These are phyloP conservation scores for Globisporangium ultimum DNA, from an alignment of 352 stramenopile genomes.

Conservation along the genomic window DNA sequence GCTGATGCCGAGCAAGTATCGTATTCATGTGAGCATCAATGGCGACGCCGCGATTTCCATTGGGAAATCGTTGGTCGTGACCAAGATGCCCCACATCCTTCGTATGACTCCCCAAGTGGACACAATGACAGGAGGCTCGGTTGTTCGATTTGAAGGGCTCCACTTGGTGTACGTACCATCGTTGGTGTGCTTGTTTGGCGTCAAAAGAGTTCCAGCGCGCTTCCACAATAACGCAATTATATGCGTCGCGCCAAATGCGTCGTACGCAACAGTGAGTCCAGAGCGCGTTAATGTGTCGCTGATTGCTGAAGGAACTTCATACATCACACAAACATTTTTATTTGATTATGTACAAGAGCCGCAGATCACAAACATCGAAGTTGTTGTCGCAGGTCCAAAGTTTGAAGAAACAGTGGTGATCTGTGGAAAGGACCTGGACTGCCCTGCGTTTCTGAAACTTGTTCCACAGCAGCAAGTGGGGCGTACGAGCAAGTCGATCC, in stretches of 20 bases:
- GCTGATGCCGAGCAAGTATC: conserved; percentile 17
- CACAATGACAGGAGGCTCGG: conserved; percentile 24
- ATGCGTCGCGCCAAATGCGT: conserved; percentile 22
- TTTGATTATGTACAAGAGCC: conserved; percentile 28
- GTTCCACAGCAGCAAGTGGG: neutral
- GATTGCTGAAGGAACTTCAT: conserved; percentile 10
- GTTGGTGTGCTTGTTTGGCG: conserved; percentile 36
- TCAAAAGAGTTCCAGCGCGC: conserved; percentile 12
- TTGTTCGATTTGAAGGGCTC: conserved; percentile 26
- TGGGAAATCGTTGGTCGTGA: conserved; percentile 19
- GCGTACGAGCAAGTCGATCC: neutral
- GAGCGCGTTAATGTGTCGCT: conserved; percentile 29
- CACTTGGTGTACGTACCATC: conserved; percentile 27
- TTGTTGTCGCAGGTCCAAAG: conserved; percentile 6
- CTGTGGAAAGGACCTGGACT: conserved; percentile 4
- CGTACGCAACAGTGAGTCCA: neutral
- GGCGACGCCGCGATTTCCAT: conserved; percentile 15
- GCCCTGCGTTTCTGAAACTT: conserved; percentile 7
- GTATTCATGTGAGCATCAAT: conserved; percentile 32
- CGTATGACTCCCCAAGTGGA: conserved; percentile 29
- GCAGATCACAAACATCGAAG: conserved; percentile 21
- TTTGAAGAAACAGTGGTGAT: conserved; percentile 11
- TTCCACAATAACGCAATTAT: conserved; percentile 21
- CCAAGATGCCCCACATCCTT: conserved; percentile 20
- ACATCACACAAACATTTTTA: conserved; percentile 24